Conservation (phyloP, 495 filamentous ascomycete species). For the Penicillium manginii region DNA sequence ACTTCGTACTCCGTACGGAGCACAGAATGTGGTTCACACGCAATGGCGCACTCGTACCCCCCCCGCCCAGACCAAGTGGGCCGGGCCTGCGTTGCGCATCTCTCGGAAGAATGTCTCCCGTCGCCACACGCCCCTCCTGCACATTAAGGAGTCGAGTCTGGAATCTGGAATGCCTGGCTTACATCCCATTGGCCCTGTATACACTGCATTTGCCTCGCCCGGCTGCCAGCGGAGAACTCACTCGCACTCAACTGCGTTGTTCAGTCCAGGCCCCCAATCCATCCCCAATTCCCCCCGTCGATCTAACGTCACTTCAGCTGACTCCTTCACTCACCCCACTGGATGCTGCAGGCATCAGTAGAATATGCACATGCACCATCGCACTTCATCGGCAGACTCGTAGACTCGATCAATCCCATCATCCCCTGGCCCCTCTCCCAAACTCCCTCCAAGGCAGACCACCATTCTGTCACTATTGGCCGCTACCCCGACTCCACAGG, state of each 20-base stretch:
- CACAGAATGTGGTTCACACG: background rate
- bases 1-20: too few relatives aligned
- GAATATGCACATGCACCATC: too few relatives aligned
- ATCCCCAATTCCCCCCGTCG: background rate
- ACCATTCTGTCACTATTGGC: background rate
- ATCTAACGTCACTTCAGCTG: background rate
- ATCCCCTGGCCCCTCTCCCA: background rate
- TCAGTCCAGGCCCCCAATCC: background rate
- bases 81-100: background rate
- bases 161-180: background rate
- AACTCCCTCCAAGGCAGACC: background rate
- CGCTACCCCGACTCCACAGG: background rate
- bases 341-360: too few relatives aligned
- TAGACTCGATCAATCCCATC: background rate
- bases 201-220: background rate
- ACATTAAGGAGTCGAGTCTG: background rate
- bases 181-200: background rate
- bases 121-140: constrained; percentile 1
- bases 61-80: background rate
- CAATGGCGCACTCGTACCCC: background rate
- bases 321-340: background rate
- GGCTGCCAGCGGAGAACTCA: too few relatives aligned
- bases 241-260: background rate
- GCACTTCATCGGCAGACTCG: too few relatives aligned
- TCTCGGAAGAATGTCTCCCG: constrained; percentile 4